These are phyloP conservation scores for Pichia manshurica DNA, from an alignment of 805 yeast genomes.

Conservation along the genomic window DNA sequence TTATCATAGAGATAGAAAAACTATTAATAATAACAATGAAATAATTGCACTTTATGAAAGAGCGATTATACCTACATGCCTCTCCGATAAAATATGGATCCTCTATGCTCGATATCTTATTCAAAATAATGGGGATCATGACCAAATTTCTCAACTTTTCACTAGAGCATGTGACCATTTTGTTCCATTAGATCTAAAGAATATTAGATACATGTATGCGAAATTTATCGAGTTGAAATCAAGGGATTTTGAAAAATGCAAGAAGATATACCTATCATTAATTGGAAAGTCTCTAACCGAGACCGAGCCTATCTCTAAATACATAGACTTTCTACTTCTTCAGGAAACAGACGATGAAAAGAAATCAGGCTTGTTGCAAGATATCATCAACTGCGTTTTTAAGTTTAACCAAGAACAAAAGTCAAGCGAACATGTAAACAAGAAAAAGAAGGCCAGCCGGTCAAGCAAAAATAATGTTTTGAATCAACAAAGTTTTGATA, in stretches of 20 bases:
- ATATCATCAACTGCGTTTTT: constrained; percentile 15
- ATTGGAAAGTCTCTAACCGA: constrained; percentile 12
- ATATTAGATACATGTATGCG: constrained; percentile 28
- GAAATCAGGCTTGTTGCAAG: constrained; percentile 8
- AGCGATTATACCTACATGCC: constrained; percentile 63
- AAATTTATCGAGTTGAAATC: constrained; percentile 20
- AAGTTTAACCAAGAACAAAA: constrained; percentile 15
- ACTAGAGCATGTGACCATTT: constrained; percentile 42
- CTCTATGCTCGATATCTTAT: constrained; percentile 54
- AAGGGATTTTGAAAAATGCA: constrained; percentile 19
- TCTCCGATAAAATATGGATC: constrained; percentile 59
- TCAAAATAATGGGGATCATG: constrained; percentile 28
- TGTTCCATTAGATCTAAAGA: constrained; percentile 26
- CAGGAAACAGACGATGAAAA: constrained; percentile 9
- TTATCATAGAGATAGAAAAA: constrained; percentile 3
- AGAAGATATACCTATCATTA: constrained; percentile 18
- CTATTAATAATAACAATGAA: constrained; percentile 17
- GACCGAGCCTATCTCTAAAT: constrained; percentile 10
- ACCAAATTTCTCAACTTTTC: constrained; percentile 35
- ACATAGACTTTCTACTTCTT: constrained; percentile 10
- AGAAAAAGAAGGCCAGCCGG: constrained; percentile 3
- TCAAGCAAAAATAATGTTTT: background rate
- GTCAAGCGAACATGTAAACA: background rate
- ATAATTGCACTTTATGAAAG: constrained; percentile 59
- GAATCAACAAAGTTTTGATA: background rate